Percentiles rank a stretch among this genome's conserved stretches.
phyloP scores from a whole-genome alignment of 1,284 basidiomycete species.

The Prillingera fragicola region DNA sequence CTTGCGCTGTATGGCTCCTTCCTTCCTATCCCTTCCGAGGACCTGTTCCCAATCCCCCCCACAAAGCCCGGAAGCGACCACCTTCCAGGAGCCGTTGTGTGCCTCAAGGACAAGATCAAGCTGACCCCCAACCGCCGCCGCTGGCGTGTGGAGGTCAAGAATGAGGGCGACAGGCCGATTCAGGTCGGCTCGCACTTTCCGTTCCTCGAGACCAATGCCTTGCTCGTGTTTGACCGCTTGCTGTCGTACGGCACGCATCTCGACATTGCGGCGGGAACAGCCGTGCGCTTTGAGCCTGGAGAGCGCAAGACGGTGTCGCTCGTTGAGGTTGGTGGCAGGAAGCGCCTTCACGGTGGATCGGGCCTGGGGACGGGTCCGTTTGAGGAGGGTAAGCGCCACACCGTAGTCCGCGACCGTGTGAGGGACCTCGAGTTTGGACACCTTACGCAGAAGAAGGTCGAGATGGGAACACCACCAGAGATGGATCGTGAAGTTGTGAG shows the following conservation, averaged over 20 bases:
- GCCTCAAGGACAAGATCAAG: constrained; percentile 61
- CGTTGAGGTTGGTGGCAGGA: constrained; percentile 68
- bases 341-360: constrained; percentile 76
- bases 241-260: constrained; percentile 73
- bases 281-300: constrained; percentile 94
- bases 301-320: constrained; percentile 79
- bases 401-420: constrained; percentile 11
- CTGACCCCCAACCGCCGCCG: constrained; percentile 70
- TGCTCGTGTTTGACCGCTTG: constrained; percentile 74
- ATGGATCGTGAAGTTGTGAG: constrained; percentile 48
- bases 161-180: constrained; percentile 89
- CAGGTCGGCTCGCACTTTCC: constrained; percentile 94
- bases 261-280: constrained; percentile 86
- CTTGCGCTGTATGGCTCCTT: constrained; percentile 90
- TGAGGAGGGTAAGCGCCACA: constrained; percentile 25
- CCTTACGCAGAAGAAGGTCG: constrained; percentile 32
- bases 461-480: constrained; percentile 25
- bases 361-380: constrained; percentile 59
- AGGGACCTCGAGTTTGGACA: constrained; percentile 41
- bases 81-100: constrained; percentile 69
- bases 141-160: constrained; percentile 71
- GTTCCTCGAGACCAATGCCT: constrained; percentile 83
- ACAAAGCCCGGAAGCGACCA: constrained; percentile 55
- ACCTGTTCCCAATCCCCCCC: constrained; percentile 59
- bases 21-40: constrained; percentile 67